Evolutionary conservation across 2,329 filamentous ascomycete genomes (phyloP).

Genomic region (Alternaria viburni): DNA sequence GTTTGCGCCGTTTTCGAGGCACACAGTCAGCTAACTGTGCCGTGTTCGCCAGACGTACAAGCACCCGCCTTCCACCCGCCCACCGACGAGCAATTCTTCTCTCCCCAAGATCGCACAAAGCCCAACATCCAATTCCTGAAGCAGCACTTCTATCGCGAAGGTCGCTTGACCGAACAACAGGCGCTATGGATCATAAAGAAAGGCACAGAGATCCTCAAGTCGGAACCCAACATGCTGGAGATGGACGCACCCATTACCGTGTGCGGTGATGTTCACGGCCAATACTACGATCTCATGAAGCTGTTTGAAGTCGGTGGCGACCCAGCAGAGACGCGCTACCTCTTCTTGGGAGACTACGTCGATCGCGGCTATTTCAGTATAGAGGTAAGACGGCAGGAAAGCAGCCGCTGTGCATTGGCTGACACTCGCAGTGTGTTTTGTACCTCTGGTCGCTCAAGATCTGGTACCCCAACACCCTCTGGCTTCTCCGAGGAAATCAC

Average conservation of each 20-base stretch:
- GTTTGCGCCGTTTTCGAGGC: slow-evolving; percentile 10
- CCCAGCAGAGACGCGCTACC: slow-evolving; percentile 92
- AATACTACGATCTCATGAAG: slow-evolving; percentile 99
- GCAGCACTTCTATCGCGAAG: slow-evolving; percentile 98
- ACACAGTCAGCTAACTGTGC: slow-evolving; percentile 33
- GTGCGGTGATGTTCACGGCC: slow-evolving; percentile 96
- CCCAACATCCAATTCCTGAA: slow-evolving; percentile 94
- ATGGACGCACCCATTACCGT: slow-evolving; percentile 99
- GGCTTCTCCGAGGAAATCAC: slow-evolving; percentile 96
- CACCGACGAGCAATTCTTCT: slow-evolving; percentile 92
- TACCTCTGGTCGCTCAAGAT: slow-evolving; percentile 99
- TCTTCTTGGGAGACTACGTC: slow-evolving; percentile 97
- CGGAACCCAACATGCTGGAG: slow-evolving; percentile 94
- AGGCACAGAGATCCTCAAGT: slow-evolving; percentile 84
- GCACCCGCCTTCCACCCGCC: slow-evolving; percentile 93
- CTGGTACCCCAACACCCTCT: slow-evolving; percentile 96
- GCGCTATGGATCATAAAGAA: slow-evolving; percentile 92
- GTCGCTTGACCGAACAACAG: slow-evolving; percentile 94
- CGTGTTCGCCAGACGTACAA: slow-evolving; percentile 77
- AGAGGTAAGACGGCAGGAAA: slow-evolving; percentile 62
- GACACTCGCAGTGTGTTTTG: slow-evolving; percentile 74
- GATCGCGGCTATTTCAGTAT: slow-evolving; percentile 99
- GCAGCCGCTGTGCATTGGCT: slow-evolving; percentile 26
- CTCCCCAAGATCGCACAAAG: slow-evolving; percentile 82
- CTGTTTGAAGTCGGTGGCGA: slow-evolving; percentile 98